These are phyloP conservation scores for Calonectria honghensis DNA, from an alignment of 2,329 filamentous ascomycete genomes.

Conservation along the genomic window DNA sequence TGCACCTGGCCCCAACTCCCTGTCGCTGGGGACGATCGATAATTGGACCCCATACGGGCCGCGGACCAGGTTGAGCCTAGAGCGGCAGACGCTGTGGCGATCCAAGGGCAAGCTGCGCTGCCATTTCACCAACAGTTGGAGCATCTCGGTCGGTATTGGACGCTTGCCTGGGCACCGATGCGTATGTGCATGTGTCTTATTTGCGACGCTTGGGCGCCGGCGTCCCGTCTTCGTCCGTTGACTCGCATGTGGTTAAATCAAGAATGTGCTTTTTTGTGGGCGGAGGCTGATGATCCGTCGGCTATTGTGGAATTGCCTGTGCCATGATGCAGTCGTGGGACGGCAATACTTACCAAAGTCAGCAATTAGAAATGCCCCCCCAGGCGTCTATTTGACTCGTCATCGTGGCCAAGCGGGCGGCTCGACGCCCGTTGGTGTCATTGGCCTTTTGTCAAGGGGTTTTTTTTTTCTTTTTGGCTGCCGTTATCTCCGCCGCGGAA, in stretches of 20 bases:
- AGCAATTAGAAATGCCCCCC: slow-evolving; percentile 24
- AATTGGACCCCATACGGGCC: slow-evolving; percentile 47
- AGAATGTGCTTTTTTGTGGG: slow-evolving; percentile 11
- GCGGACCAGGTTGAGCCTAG: slow-evolving; percentile 37
- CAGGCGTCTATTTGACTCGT: slow-evolving; percentile 32
- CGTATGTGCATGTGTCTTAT: slow-evolving; percentile 32
- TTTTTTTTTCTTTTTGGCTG: slow-evolving; percentile 14
- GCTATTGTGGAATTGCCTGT: slow-evolving; percentile 20
- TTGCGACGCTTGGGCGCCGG: slow-evolving; percentile 24
- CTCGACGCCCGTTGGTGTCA: slow-evolving; percentile 21
- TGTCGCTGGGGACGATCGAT: slow-evolving; percentile 43
- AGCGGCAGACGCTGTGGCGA: slow-evolving; percentile 51
- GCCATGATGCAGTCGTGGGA: slow-evolving; percentile 20
- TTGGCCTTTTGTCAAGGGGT: slow-evolving; percentile 12
- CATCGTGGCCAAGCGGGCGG: slow-evolving; percentile 24
- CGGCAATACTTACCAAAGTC: slow-evolving; percentile 28
- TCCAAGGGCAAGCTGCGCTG: slow-evolving; percentile 39
- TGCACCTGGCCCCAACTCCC: slow-evolving; percentile 47
- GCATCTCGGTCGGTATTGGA: slow-evolving; percentile 30
- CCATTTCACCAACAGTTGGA: slow-evolving; percentile 38
- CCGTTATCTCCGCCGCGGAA: slow-evolving; percentile 22
- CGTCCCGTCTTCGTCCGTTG: slow-evolving; percentile 27
- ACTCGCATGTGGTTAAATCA: slow-evolving; percentile 26
- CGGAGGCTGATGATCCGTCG: slow-evolving; percentile 10
- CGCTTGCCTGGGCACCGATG: slow-evolving; percentile 27